Base-by-base conservation (phyloP, 805 yeast genomes). In the Ogataea nakhonphanomensis region DNA sequence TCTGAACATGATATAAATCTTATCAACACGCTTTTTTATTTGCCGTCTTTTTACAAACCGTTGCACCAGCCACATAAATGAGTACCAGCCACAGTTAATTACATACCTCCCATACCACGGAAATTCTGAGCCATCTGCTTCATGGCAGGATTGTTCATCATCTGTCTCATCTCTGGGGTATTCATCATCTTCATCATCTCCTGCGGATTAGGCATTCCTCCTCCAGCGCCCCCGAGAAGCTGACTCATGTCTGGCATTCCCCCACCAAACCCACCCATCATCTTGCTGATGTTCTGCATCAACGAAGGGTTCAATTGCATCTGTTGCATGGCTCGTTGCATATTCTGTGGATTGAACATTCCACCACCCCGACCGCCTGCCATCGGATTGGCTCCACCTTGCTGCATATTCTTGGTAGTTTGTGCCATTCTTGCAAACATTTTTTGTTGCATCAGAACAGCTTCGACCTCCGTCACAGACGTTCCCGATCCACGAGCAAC, bases 401-500 rank as follows among this genome's bases (percentile, higher is more conserved):
- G 71, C 35, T 55, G 57, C 65, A 66, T 74, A 64, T 65, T 78
- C 73, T 67, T 76, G 70, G 82, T 78, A 33, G 73, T 73, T 60
- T 82, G 83, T 2, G 96, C 96, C 93, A 91, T 86, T 38, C 81
- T 73, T 0, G 95, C 88, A 95, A 93, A 89, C 83, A 88, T 84
- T 62, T 84, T 78, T 62, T 86, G 95, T 66, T 93, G 98, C 67
- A 81, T 73, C 47, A 91, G 69, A 24, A 91, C 86, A 76, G 89
- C 87, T 61, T 91, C 97, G 22, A 91, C 96, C 51, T 91, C 98
- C 6, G 87, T 78, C 0, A 84, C 95, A 2, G 93, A 69, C 17
- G 96, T 87, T 15, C 98, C 99, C 3, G 96, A 81, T 7, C 99
- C 99, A 50, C 86, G 74, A 0, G 98, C 98, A 5, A 91, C 91